phyloP scores from a whole-genome alignment of 2,329 filamentous ascomycete genomes.

The Claviceps sp. region DNA sequence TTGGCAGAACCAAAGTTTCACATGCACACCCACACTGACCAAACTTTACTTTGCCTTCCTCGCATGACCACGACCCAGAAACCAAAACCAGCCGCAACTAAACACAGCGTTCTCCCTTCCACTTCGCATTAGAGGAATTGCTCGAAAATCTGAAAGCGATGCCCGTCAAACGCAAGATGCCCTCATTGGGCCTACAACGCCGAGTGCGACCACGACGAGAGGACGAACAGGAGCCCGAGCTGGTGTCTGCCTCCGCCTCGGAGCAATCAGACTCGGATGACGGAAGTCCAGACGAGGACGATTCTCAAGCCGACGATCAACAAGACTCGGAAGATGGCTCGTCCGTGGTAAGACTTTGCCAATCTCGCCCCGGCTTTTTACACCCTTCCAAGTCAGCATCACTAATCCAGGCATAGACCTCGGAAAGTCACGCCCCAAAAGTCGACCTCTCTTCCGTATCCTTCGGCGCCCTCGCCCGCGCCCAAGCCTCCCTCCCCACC shows the following conservation, averaged over 20 bases:
- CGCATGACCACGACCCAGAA: not conserved
- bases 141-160: conserved; percentile 6
- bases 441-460: conserved; percentile 51
- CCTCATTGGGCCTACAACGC: conserved; percentile 23
- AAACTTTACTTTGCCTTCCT: not conserved
- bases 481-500: conserved; percentile 54
- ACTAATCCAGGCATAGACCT: conserved; percentile 12
- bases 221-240: conserved; percentile 28
- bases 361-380: not conserved
- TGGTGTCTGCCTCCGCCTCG: conserved; percentile 15
- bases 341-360: conserved; percentile 14
- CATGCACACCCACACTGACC: not conserved
- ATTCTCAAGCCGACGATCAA: conserved; percentile 17
- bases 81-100: not conserved
- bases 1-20: not conserved
- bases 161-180: conserved; percentile 27
- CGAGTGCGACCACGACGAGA: conserved; percentile 31
- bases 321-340: conserved; percentile 16
- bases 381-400: not conserved
- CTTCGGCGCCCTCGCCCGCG: conserved; percentile 81
- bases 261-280: conserved; percentile 14
- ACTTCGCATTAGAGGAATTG: not conserved
- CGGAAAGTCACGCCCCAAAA: conserved; percentile 12
- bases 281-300: conserved; percentile 14
- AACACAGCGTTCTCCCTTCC: not conserved